phyloP scores from a whole-genome alignment of 768 basidiomycete genomes.

The Aureoboletus auriporus region DNA sequence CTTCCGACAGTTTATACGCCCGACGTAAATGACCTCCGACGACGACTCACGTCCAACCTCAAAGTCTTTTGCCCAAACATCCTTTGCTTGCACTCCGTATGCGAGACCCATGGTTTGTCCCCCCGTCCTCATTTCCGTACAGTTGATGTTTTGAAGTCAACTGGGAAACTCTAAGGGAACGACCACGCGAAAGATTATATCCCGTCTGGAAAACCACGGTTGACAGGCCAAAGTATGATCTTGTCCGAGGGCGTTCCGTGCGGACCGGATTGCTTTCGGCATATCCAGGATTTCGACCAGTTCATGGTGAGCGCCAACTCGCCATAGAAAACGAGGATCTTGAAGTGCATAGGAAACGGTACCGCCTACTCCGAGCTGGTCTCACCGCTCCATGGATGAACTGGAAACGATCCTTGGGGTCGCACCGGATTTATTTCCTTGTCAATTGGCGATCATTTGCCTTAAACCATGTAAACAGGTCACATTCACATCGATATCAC shows the following conservation, averaged over 20 bases:
- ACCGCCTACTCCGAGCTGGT: conserved; percentile 13
- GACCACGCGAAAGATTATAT: conserved; percentile 8
- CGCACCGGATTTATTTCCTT: conserved; percentile 45
- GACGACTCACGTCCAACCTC: conserved; percentile 30
- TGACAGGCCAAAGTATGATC: conserved; percentile 21
- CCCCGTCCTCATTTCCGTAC: too few species aligned
- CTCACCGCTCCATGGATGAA: conserved; percentile 10
- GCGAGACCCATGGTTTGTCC: conserved; percentile 36
- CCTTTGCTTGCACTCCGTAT: conserved; percentile 39
- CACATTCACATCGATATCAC: conserved; percentile 6
- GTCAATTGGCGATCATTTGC: conserved; percentile 46
- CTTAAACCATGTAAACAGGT: conserved; percentile 46
- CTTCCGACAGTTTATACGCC: conserved; percentile 11
- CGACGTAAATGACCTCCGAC: conserved; percentile 25
- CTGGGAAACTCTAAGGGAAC: neutral
- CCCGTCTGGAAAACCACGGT: conserved; percentile 19
- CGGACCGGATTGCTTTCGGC: conserved; percentile 29
- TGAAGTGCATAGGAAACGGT: conserved; percentile 15
- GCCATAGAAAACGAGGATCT: rapidly evolving
- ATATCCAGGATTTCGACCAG: conserved; percentile 21
- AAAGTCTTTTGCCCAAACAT: conserved; percentile 43
- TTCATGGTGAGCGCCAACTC: conserved; percentile 13
- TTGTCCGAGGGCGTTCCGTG: conserved; percentile 29
- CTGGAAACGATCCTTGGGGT: conserved; percentile 38
- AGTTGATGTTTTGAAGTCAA: neutral